These are phyloP conservation scores for Ascocoryne sarcoides DNA, from an alignment of 2,329 filamentous ascomycete species.

Conservation along the genomic window DNA sequence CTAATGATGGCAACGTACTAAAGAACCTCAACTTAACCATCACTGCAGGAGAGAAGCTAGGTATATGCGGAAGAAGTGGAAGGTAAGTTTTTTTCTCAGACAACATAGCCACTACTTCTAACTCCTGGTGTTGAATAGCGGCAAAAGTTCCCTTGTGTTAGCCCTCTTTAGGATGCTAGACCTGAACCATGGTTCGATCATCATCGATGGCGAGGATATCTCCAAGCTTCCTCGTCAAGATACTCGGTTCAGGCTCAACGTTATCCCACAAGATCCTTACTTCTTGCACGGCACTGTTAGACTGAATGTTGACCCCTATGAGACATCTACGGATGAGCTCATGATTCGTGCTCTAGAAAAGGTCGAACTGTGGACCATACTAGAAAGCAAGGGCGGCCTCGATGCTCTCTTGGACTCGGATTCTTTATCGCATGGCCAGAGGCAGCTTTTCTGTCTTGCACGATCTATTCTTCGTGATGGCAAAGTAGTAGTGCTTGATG, in stretches of 20 bases:
- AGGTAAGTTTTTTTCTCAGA: no score
- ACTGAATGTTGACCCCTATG: slow-evolving; percentile 38
- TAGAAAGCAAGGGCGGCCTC: slow-evolving; percentile 10
- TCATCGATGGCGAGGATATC: slow-evolving; percentile 40
- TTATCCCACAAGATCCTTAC: slow-evolving; percentile 40
- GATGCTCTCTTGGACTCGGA: slow-evolving; percentile 29
- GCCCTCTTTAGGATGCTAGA: slow-evolving; percentile 42
- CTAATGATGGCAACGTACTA: no score
- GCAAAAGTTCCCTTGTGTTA: slow-evolving; percentile 36
- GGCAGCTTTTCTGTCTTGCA: neutral
- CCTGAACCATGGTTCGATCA: slow-evolving; percentile 32
- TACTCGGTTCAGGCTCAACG: slow-evolving; percentile 34
- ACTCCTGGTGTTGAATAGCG: slow-evolving; percentile 39
- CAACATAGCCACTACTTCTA: no score
- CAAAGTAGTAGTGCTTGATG: neutral
- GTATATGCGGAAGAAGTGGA: slow-evolving; percentile 47
- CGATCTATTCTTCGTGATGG: neutral
- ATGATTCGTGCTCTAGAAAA: slow-evolving; percentile 36
- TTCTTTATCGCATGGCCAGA: neutral
- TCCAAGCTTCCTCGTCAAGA: slow-evolving; percentile 33
- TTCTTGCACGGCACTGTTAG: slow-evolving; percentile 39
- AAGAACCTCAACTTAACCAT: slow-evolving; percentile 36
- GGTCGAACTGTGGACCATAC: slow-evolving; percentile 27
- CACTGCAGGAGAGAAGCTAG: slow-evolving; percentile 39
- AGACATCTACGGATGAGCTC: slow-evolving; percentile 28